phyloP scores from a whole-genome alignment of 2,329 filamentous ascomycete species.

The Nemania abortiva region DNA sequence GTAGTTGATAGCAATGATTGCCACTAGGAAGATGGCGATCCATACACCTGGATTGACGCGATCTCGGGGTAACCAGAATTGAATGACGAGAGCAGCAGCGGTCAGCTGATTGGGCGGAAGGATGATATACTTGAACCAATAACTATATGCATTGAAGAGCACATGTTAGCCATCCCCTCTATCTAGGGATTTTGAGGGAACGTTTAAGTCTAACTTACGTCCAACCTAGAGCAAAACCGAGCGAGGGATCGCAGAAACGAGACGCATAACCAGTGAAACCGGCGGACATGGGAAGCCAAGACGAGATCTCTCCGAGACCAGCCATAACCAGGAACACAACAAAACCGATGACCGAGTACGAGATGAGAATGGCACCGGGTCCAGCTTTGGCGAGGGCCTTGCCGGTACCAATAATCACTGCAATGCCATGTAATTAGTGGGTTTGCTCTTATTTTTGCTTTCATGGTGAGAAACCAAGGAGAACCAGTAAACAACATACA shows the following conservation, averaged over 20 bases:
- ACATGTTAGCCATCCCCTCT: constrained; percentile 38
- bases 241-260: constrained; percentile 82
- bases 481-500: constrained; percentile 39
- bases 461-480: neutral
- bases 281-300: constrained; percentile 81
- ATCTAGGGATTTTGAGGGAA: neutral
- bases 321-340: constrained; percentile 87
- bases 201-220: constrained; percentile 60
- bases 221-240: constrained; percentile 83
- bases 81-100: constrained; percentile 81
- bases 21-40: constrained; percentile 76
- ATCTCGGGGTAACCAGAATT: constrained; percentile 77
- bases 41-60: constrained; percentile 82
- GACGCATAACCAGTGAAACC: constrained; percentile 86
- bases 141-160: constrained; percentile 50
- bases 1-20: constrained; percentile 75
- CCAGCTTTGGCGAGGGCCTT: constrained; percentile 65
- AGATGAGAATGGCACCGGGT: constrained; percentile 77
- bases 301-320: constrained; percentile 84
- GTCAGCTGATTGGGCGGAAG: constrained; percentile 87
- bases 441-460: neutral
- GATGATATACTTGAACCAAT: constrained; percentile 86
- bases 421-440: constrained; percentile 12
- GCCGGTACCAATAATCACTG: constrained; percentile 76
- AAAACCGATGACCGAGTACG: constrained; percentile 75